Percentiles rank a stretch among this genome's conserved stretches.
Evolutionary conservation across 1,284 basidiomycete species (phyloP).

Genomic region (Phellinidium pouzarii): DNA sequence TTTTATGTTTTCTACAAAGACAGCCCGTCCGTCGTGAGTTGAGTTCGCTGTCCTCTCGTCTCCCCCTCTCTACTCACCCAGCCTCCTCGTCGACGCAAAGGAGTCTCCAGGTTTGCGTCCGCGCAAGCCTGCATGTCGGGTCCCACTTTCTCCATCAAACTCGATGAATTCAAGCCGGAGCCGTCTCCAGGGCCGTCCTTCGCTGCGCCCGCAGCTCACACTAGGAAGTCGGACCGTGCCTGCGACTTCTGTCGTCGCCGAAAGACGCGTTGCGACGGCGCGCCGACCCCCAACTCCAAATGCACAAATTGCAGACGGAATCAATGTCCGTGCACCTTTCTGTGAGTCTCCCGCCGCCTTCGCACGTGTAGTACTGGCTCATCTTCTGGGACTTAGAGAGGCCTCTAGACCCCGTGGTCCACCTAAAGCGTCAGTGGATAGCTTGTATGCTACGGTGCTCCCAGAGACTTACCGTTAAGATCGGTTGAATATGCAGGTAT

Average conservation of each 20-base stretch:
- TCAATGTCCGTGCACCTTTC: constrained; percentile 64
- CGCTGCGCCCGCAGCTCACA: constrained; percentile 26
- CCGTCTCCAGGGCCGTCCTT: constrained; percentile 19
- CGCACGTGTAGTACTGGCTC: constrained; percentile 6
- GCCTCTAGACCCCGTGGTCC: constrained; percentile 77
- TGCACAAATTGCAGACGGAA: constrained; percentile 72
- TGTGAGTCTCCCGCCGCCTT: constrained; percentile 38
- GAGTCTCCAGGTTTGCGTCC: neutral
- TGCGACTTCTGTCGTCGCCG: constrained; percentile 63
- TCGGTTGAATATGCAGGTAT: constrained; percentile 42
- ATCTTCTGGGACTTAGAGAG: constrained; percentile 39
- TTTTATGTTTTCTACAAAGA: neutral
- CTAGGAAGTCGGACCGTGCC: constrained; percentile 58
- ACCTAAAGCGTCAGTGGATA: constrained; percentile 65
- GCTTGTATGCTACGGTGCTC: constrained; percentile 8
- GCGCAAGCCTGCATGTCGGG: neutral
- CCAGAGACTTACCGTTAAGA: constrained; percentile 18
- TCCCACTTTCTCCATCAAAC: constrained; percentile 7
- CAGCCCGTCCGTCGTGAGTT: neutral
- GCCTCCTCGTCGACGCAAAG: neutral
- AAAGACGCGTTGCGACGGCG: constrained; percentile 68
- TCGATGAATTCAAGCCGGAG: constrained; percentile 16
- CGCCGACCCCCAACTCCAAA: constrained; percentile 46
- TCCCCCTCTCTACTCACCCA: neutral
- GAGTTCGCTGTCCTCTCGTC: neutral